Evolutionary conservation across 495 filamentous ascomycete genomes (phyloP).

Genomic region (Aspergillus nidulans): DNA sequence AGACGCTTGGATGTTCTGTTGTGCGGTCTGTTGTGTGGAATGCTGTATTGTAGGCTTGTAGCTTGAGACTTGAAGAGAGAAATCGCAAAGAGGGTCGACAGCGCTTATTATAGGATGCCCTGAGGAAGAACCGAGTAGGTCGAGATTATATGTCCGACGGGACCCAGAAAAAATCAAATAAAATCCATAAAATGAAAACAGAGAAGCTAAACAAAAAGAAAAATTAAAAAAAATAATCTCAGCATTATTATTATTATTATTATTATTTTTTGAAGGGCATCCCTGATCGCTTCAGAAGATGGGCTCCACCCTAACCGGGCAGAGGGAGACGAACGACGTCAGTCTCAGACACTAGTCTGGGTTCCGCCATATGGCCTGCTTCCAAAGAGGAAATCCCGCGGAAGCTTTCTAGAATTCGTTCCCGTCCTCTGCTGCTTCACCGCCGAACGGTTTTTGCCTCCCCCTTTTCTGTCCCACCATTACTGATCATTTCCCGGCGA

Average conservation of each 20-base stretch:
- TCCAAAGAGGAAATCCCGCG: conserved; percentile 36
- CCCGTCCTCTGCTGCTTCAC: conserved; percentile 1
- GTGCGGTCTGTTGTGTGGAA: background rate
- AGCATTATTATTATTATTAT: conserved; percentile 9
- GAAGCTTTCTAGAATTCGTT: conserved; percentile 46
- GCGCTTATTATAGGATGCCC: conserved; percentile 14
- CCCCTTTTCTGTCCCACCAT: conserved; percentile 19
- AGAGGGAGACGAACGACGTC: conserved; percentile 24
- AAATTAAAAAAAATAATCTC: background rate
- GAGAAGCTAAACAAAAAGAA: background rate
- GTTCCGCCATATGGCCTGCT: conserved; percentile 14
- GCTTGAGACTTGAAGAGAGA: conserved; percentile 7
- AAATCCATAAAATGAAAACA: conserved; percentile 11
- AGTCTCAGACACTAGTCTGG: conserved; percentile 14
- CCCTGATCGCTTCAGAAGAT: conserved; percentile 36
- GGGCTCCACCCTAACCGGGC: conserved; percentile 17
- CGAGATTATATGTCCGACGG: conserved; percentile 6
- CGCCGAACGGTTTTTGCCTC: conserved; percentile 16
- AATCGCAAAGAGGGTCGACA: conserved; percentile 8
- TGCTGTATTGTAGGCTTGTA: background rate
- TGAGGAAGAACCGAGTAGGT: conserved; percentile 4
- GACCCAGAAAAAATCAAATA: conserved; percentile 9
- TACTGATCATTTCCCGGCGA: conserved; percentile 11
- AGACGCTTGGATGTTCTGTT: conserved; percentile 1
- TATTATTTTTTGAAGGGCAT: too few species aligned